phyloP scores from a whole-genome alignment of 345 rosid species.

The Camelina neglecta region DNA sequence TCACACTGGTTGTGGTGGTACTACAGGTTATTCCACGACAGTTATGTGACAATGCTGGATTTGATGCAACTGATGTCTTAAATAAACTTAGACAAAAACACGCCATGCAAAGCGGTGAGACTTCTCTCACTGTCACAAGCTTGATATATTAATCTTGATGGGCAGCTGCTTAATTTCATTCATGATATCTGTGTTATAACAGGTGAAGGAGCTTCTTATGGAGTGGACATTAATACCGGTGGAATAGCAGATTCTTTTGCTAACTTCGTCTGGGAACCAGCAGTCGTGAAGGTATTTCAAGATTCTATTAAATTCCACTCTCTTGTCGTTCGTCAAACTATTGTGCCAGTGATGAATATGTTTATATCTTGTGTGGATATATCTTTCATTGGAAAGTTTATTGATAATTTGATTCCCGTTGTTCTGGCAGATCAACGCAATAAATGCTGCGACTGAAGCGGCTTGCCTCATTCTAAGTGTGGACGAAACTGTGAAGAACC shows the following conservation, averaged over 20 bases:
- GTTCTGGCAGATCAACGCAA: slow-evolving; percentile 79
- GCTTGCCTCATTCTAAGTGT: slow-evolving; percentile 95
- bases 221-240: slow-evolving; percentile 95
- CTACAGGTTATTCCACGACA: slow-evolving; percentile 92
- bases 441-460: slow-evolving; percentile 99
- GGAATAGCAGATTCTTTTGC: slow-evolving; percentile 96
- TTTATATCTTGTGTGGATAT: slow-evolving; percentile 8
- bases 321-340: neutral
- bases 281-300: slow-evolving; percentile 81
- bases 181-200: slow-evolving; percentile 24
- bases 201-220: slow-evolving; percentile 94
- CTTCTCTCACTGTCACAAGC: slow-evolving; percentile 11
- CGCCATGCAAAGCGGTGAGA: slow-evolving; percentile 83
- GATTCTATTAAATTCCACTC: neutral
- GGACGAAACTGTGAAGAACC: slow-evolving; percentile 98
- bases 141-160: slow-evolving; percentile 9
- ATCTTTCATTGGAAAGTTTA: neutral
- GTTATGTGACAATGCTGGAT: slow-evolving; percentile 98
- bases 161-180: slow-evolving; percentile 1
- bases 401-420: slow-evolving; percentile 8
- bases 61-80: slow-evolving; percentile 98
- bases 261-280: slow-evolving; percentile 98
- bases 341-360: slow-evolving; percentile 8
- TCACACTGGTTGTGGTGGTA: slow-evolving; percentile 27
- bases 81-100: slow-evolving; percentile 97